These are phyloP conservation scores for Paraurostyla sp. DNA, from an alignment of 73 alveolate species.

Conservation along the genomic window DNA sequence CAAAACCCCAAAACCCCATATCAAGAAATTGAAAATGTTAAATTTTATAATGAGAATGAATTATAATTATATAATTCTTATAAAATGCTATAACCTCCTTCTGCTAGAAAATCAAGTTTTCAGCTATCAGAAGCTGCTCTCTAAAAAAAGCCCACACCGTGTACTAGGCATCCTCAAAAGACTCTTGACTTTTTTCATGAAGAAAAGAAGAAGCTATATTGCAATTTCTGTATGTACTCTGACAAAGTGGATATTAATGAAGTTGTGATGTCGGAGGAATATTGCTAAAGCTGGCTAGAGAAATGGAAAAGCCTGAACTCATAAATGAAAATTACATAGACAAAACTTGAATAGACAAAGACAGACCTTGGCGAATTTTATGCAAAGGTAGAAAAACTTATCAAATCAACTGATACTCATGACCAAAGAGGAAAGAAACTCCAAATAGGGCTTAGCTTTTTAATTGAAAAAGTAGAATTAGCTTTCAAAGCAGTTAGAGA, in stretches of 20 bases:
- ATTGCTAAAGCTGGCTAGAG: background rate
- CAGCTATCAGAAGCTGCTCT: too few species aligned
- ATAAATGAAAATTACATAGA: background rate
- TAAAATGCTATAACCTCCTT: too few species aligned
- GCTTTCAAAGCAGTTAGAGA: background rate
- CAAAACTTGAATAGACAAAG: background rate
- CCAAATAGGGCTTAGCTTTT: background rate
- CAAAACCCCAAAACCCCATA: too few species aligned
- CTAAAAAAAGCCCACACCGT: too few species aligned
- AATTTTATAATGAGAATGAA: too few species aligned
- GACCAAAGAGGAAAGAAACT: background rate
- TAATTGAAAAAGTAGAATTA: background rate
- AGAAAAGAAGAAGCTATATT: background rate
- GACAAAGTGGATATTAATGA: background rate
- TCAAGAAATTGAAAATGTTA: too few species aligned
- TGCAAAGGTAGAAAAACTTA: background rate
- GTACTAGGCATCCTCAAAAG: conserved; percentile 4
- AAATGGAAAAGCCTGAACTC: background rate
- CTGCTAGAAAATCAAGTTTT: too few species aligned
- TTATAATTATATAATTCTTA: too few species aligned
- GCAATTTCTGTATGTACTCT: conserved; percentile 7
- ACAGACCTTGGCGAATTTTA: background rate
- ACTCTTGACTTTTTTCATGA: background rate
- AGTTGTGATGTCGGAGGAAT: conserved; percentile 2
- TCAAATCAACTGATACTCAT: background rate